Evolutionary conservation across 2,329 filamentous ascomycete genomes (phyloP).

Genomic region (Fusarium avenaceum): DNA sequence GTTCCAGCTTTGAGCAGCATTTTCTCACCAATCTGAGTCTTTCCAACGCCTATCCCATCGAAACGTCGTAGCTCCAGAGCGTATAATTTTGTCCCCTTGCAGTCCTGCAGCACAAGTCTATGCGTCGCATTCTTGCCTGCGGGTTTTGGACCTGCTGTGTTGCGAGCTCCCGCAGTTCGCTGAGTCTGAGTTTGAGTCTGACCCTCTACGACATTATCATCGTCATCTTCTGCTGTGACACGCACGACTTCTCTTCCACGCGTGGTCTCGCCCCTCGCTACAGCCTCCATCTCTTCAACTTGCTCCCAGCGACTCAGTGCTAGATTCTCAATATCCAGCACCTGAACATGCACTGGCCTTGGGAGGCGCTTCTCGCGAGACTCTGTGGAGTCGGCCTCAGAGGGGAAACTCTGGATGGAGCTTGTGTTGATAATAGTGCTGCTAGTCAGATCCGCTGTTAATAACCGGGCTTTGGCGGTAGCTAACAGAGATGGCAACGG

Average conservation of each 20-base stretch:
- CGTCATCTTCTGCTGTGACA: constrained; percentile 62
- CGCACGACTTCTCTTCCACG: constrained; percentile 86
- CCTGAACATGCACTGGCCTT: constrained; percentile 79
- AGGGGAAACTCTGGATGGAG: constrained; percentile 62
- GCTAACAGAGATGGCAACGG: constrained; percentile 80
- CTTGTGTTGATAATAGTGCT: constrained; percentile 61
- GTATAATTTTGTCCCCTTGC: constrained; percentile 75
- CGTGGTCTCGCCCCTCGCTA: constrained; percentile 79
- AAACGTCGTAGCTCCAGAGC: constrained; percentile 79
- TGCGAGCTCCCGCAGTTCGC: constrained; percentile 12
- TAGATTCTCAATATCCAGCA: constrained; percentile 89
- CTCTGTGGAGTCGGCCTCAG: constrained; percentile 64
- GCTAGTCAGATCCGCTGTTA: constrained; percentile 79
- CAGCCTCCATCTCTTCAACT: constrained; percentile 82
- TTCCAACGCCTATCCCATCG: constrained; percentile 73
- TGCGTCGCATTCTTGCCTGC: constrained; percentile 72
- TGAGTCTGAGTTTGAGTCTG: constrained; percentile 30
- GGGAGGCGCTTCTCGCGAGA: constrained; percentile 69
- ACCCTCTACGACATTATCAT: constrained; percentile 63
- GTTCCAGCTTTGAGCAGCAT: constrained; percentile 76
- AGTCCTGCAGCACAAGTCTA: constrained; percentile 86
- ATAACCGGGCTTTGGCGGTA: constrained; percentile 83
- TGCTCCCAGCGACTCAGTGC: constrained; percentile 86
- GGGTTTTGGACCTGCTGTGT: constrained; percentile 36
- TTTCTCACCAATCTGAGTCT: constrained; percentile 83